Base-by-base conservation (phyloP, 352 stramenopile genomes). In the Phytophthora chlamydospora region DNA sequence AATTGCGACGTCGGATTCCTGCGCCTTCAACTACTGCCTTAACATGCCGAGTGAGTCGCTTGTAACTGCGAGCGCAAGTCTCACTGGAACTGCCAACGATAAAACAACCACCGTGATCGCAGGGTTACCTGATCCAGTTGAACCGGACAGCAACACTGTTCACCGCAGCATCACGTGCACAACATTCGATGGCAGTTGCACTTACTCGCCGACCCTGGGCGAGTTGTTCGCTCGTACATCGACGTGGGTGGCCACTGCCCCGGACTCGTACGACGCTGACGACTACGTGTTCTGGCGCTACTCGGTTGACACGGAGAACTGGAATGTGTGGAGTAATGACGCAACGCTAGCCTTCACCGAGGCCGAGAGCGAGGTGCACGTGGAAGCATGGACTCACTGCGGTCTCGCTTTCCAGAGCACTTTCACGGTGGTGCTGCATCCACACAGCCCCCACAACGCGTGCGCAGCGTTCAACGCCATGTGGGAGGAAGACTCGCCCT, bases 311-410 rank as follows among this genome's bases (percentile, higher is more conserved):
- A 46, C 39, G 2, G 62, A 57, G 21, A 27, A 38, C 41, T 66
- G 56, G 62, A 32, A 47, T 8, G 6, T 19, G 12, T 71, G 56
- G 62, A 42, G 41, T 24, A 16, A 60, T 14, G 7, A 13, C 1
- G 36, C 27, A 4, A 1, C 14, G 4, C 46, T 75, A n/a, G 70
- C 31, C 13, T 86, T 85, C 32, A 52, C 36, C 2, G 29, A 51
- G 2, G 24, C 68, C 3, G 47, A 76, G 34, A 75, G 62, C 7
- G 61, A 64, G 17, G 66, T 88, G 49, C 73, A 50, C 17, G 19
- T 89, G 24, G 75, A 89, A 38, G 77, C 77, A 6, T 89, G 80
- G 77, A 81, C 80, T 8, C 60, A 80, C 11, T 89, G 80, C 19
- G 77, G 80, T 16, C 27, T 62, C 5, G 64, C 75, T 0, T 58